Evolutionary conservation across 192 early-diverging fungal species (phyloP).

Genomic region (Entomortierella beljakovae): DNA sequence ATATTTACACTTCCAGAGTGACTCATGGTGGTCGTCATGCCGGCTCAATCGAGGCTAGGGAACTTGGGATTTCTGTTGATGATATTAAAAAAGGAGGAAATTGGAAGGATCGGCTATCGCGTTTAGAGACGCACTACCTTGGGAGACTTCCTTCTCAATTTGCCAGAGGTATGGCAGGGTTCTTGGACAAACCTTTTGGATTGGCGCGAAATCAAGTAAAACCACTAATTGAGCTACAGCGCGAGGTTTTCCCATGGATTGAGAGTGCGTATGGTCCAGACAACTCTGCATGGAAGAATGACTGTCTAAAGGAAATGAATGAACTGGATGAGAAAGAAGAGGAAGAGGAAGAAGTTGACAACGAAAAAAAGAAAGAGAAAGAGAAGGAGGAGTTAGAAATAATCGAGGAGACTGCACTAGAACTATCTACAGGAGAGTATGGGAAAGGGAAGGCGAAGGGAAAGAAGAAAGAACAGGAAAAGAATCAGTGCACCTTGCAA

Average conservation of each 20-base stretch:
- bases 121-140: conserved; percentile 20
- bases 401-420: neutral
- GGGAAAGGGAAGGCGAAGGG: neutral
- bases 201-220: conserved; percentile 11
- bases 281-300: conserved; percentile 1
- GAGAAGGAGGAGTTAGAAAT: neutral
- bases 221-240: conserved; percentile 3
- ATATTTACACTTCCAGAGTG: conserved; percentile 1
- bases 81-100: conserved; percentile 21
- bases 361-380: neutral
- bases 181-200: conserved; percentile 12
- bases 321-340: conserved; percentile 2
- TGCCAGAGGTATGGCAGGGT: conserved; percentile 20
- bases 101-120: conserved; percentile 12
- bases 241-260: conserved; percentile 24
- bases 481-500: no score
- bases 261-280: conserved; percentile 12
- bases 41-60: conserved; percentile 5
- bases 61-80: conserved; percentile 4
- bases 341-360: neutral
- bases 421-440: no score
- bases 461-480: neutral
- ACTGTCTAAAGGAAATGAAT: conserved; percentile 18
- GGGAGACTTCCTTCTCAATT: conserved; percentile 7
- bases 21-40: conserved; percentile 24